phyloP scores from a whole-genome alignment of 1,139 yeast species.

The Geotrichum australiense region DNA sequence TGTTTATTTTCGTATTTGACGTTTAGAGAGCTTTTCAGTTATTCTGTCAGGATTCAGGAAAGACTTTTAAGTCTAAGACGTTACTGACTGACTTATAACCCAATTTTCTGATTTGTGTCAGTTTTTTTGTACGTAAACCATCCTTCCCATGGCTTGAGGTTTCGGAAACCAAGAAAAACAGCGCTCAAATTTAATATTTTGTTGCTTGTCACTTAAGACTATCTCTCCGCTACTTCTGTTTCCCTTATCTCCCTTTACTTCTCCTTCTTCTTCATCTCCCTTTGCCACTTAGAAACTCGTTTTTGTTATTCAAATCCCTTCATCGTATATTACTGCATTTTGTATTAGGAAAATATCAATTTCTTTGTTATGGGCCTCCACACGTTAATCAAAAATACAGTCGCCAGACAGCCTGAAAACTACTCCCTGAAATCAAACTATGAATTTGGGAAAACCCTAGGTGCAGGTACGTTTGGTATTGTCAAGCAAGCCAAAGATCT shows the following conservation, averaged over 20 bases:
- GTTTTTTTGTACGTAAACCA: too few relatives aligned
- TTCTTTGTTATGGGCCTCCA: not conserved
- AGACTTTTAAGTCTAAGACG: too few relatives aligned
- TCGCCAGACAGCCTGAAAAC: slow-evolving; percentile 71
- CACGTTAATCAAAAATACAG: slow-evolving; percentile 13
- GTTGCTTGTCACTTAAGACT: too few relatives aligned
- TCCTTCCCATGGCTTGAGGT: too few relatives aligned
- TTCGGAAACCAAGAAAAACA: too few relatives aligned
- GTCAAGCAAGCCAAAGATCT: slow-evolving; percentile 67
- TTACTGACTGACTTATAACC: too few relatives aligned
- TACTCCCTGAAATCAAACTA: slow-evolving; percentile 58
- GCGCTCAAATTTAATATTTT: too few relatives aligned
- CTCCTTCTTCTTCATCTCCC: not conserved
- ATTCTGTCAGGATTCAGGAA: too few relatives aligned
- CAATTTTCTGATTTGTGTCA: too few relatives aligned
- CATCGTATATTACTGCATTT: not conserved
- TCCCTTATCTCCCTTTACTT: not conserved
- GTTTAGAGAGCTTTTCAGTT: too few relatives aligned
- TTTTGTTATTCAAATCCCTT: not conserved
- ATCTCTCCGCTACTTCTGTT: not conserved
- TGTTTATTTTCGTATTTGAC: too few relatives aligned
- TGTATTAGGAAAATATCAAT: too few relatives aligned
- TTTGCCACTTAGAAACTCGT: not conserved
- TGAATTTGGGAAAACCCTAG: slow-evolving; percentile 70
- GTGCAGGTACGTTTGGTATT: slow-evolving; percentile 90